Evolutionary conservation across 2,329 filamentous ascomycete species (phyloP), one percentile per base, ranked within the genome.

Genomic region (Fusarium nygamai): DNA sequence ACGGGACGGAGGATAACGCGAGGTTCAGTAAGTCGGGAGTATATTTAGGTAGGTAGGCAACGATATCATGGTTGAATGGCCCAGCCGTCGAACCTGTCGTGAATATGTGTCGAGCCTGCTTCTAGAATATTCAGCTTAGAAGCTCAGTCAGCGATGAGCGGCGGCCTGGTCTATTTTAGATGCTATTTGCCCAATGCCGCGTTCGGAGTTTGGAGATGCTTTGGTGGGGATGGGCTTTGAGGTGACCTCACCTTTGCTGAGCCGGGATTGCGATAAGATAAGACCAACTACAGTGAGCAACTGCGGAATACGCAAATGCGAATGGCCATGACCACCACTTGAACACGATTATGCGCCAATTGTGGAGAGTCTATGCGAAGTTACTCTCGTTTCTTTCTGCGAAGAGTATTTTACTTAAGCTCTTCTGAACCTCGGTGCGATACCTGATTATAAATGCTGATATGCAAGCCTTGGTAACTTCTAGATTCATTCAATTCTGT

Each of bases 111-210:
- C 64, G 39, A 17, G 39, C 8, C 50, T 58, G 59, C 54, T 79
- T 79, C 78, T 78, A 78, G 78, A 79, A 79, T 67, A 61, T 79
- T 79, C 78, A 79, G 64, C 44, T 48, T 64, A 24, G 58, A 66
- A 66, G 57, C 61, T 78, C 77, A 72, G 77, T 78, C 76, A 79
- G 77, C 75, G 67, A 72, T 33, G 70, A 63, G 59, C 50, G 67
- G 59, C 47, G 65, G 47, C 50, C 31, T 59, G 67, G 44, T 43
- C 33, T 61, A 65, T 56, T 53, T 47, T 60, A 62, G 67, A 69
- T 75, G 67, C 65, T 72, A 73, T 73, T 76, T 67, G 71, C 69
- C 68, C 56, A 63, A 48, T 69, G 71, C 67, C 66, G 67, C 51
- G 53, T 65, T 73, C 61, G 67, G 72, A 65, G 64, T 74, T 67